Base-by-base conservation (phyloP, 2,329 filamentous ascomycete genomes). In the Aspergillus ochraceus region DNA sequence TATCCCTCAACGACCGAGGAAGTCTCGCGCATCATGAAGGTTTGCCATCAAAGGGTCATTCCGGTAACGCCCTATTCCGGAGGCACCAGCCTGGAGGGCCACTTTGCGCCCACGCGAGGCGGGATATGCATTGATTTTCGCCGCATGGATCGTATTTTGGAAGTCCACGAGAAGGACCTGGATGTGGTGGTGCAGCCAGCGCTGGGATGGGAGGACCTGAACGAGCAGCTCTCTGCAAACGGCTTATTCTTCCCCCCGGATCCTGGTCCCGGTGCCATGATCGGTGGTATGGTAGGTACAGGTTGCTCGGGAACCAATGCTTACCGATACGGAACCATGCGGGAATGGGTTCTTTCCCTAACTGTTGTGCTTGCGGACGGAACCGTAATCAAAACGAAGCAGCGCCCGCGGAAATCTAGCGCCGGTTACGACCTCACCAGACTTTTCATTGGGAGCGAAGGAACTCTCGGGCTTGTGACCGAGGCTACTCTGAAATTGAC, bases 261-360 rank as follows among this genome's bases (percentile, higher is more conserved):
- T 74, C 92, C 92, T 19, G 93, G 92, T 55, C 92, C 93, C 55
- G 92, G 92, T 19, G 92, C 92, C 62, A 91, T 91, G 88, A 97
- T 97, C 68, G 92, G 92, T 59, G 92, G 92, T 57, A 82, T 82
- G 80, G 77, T 82, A 11, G 80, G 80, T 10, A 82, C 80, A 10
- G 79, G 80, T 50, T 82, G 80, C 63, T 81, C 79, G 4, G 92
- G 92, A 60, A 97, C 92, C 14, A 97, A 97, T 74, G 89, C 92
- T 17, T 96, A 96, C 79, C 85, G 92, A 59, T 97, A 96, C 74
- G 93, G 92, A 63, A 97, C 92, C 2, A 97, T 97, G 92, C 88
- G 91, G 63, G 92, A 97, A 73, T 97, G 92, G 92, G 93, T 97
- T 12, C 79, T 96, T 22, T 90, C 86, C 56, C 78, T 97, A 66